phyloP scores from a whole-genome alignment of 1,284 basidiomycete genomes.

The Lentinus polychrous region DNA sequence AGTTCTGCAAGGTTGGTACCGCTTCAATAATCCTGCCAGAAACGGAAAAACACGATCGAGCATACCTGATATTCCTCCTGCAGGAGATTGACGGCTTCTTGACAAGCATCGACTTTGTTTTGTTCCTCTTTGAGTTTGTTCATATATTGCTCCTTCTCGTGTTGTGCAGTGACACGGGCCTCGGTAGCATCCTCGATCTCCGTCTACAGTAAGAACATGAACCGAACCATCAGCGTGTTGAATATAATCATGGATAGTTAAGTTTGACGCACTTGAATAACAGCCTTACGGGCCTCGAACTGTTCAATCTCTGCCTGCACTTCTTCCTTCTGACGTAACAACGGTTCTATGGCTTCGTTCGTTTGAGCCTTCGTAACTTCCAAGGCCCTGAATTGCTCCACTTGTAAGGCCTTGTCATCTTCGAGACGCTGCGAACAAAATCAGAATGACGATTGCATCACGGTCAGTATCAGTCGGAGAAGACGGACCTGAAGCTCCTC shows the following conservation, averaged over 20 bases:
- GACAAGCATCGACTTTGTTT: slow-evolving; percentile 30
- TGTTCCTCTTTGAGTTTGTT: slow-evolving; percentile 42
- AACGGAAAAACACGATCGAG: neutral
- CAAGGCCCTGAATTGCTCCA: slow-evolving; percentile 44
- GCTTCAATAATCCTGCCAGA: neutral
- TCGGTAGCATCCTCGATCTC: slow-evolving; percentile 38
- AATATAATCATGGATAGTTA: too few relatives aligned
- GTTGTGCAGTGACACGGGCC: slow-evolving; percentile 41
- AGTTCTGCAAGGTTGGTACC: slow-evolving; percentile 36
- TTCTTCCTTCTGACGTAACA: slow-evolving; percentile 36
- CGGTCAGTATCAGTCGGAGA: slow-evolving; percentile 1
- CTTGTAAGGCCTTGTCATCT: slow-evolving; percentile 41
- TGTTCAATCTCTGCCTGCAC: slow-evolving; percentile 41
- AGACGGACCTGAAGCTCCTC: slow-evolving; percentile 41
- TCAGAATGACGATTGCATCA: neutral
- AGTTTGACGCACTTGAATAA: slow-evolving; percentile 34
- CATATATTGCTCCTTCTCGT: slow-evolving; percentile 36
- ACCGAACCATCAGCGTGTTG: neutral
- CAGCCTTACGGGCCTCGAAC: slow-evolving; percentile 34
- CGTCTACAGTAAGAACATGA: slow-evolving; percentile 21
- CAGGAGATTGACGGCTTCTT: slow-evolving; percentile 41
- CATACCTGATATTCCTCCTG: slow-evolving; percentile 54
- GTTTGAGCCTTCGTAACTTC: slow-evolving; percentile 33
- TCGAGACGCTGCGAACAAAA: slow-evolving; percentile 41
- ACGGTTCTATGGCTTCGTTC: slow-evolving; percentile 33